Conservation (phyloP, 495 filamentous ascomycete species). For the Endocarpon pusillum region DNA sequence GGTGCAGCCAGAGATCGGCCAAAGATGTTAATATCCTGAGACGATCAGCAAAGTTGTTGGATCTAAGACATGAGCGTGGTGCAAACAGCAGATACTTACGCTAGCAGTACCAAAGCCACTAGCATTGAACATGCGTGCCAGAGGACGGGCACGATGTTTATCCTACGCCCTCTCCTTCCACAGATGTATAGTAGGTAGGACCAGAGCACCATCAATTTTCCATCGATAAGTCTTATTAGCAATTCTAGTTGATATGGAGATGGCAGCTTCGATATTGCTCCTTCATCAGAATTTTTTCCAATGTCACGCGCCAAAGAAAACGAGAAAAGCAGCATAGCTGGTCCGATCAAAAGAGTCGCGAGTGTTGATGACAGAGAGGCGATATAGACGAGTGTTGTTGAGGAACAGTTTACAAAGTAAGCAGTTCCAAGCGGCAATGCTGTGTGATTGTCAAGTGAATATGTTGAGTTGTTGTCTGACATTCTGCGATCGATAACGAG, state of each 20-base stretch:
- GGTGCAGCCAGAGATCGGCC: background rate
- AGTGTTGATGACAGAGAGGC: constrained; percentile 3
- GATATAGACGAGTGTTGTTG: constrained; percentile 4
- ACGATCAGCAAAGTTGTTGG: too few relatives aligned
- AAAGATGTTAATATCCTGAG: too few relatives aligned
- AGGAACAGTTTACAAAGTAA: constrained; percentile 2
- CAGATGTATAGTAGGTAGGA: constrained; percentile 1
- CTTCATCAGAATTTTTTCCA: constrained; percentile 1
- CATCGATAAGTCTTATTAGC: constrained; percentile 1
- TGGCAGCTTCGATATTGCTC: background rate
- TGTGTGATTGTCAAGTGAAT: too few relatives aligned
- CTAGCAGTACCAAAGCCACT: too few relatives aligned
- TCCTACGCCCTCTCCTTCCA: too few relatives aligned
- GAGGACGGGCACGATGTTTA: too few relatives aligned
- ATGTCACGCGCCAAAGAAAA: background rate
- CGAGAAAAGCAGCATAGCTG: constrained; percentile 2
- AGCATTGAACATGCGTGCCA: too few relatives aligned
- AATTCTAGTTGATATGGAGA: constrained; percentile 4
- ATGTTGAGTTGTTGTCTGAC: too few relatives aligned
- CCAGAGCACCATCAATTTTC: background rate
- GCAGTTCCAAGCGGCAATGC: constrained; percentile 2
- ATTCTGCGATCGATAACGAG: too few relatives aligned
- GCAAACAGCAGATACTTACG: constrained; percentile 1
- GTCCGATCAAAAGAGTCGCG: background rate
- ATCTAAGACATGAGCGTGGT: background rate